Evolutionary conservation across 2,329 filamentous ascomycete species (phyloP).

Genomic region (Botryotinia convoluta): DNA sequence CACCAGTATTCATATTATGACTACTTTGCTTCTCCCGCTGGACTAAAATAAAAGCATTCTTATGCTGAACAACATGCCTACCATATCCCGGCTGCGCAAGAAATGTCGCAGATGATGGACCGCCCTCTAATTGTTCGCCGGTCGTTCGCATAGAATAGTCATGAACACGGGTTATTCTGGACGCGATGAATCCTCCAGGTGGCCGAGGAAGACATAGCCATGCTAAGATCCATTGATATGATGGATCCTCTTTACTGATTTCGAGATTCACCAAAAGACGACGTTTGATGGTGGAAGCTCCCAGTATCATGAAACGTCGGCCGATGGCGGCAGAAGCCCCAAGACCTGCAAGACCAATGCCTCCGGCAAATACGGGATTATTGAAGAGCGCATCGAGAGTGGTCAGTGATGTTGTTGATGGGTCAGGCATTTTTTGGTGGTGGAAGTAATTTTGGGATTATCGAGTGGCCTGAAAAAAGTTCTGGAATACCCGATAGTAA

Average conservation of each 20-base stretch:
- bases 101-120: constrained; percentile 73
- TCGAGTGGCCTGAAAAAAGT: constrained; percentile 1
- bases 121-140: constrained; percentile 62
- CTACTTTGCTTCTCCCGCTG: constrained; percentile 82
- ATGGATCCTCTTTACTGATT: constrained; percentile 89
- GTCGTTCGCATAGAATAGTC: constrained; percentile 57
- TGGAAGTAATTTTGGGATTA: neutral
- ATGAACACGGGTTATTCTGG: constrained; percentile 57
- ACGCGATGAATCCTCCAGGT: constrained; percentile 45
- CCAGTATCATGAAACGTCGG: constrained; percentile 71
- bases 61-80: constrained; percentile 81
- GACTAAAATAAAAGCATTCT: constrained; percentile 82
- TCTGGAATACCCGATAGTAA: constrained; percentile 1
- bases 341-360: constrained; percentile 86
- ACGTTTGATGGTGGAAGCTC: constrained; percentile 71
- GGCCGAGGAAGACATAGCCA: constrained; percentile 88
- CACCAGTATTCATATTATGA: constrained; percentile 75
- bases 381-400: constrained; percentile 59
- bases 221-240: constrained; percentile 89
- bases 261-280: constrained; percentile 93
- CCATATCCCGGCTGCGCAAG: constrained; percentile 89
- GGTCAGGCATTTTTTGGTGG: constrained; percentile 3
- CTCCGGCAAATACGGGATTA: constrained; percentile 65
- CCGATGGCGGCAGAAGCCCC: constrained; percentile 79
- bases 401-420: constrained; percentile 35